Conservation (phyloP, 192 early-diverging fungal genomes). For the Coemansia asiatica region DNA sequence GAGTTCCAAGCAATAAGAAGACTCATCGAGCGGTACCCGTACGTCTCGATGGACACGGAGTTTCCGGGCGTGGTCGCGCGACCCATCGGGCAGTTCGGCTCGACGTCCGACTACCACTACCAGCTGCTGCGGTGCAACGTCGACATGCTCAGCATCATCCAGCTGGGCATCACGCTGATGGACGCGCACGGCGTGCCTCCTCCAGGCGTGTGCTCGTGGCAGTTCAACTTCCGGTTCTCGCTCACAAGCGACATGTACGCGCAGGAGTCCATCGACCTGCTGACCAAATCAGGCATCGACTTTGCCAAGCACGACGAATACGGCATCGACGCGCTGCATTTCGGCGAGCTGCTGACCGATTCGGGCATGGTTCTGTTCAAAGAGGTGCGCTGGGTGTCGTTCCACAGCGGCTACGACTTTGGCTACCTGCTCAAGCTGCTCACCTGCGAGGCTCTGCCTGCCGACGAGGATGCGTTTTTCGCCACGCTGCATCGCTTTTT, state of each 20-base stretch:
- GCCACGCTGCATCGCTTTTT: constrained; percentile 88
- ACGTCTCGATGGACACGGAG: constrained; percentile 98
- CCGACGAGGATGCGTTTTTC: constrained; percentile 95
- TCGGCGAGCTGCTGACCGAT: constrained; percentile 95
- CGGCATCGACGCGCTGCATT: constrained; percentile 93
- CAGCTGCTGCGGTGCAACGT: constrained; percentile 98
- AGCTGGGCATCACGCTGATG: constrained; percentile 93
- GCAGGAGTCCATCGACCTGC: constrained; percentile 95
- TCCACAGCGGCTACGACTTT: constrained; percentile 99
- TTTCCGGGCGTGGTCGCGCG: constrained; percentile 98
- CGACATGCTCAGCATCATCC: constrained; percentile 96
- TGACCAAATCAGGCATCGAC: constrained; percentile 97
- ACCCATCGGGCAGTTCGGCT: constrained; percentile 95
- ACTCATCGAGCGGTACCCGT: constrained; percentile 88
- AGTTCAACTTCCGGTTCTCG: constrained; percentile 99
- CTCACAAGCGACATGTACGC: constrained; percentile 98
- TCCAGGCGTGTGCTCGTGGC: constrained; percentile 83
- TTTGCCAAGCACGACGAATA: constrained; percentile 95
- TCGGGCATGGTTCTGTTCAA: constrained; percentile 94
- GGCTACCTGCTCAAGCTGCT: constrained; percentile 96
- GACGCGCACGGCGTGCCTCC: constrained; percentile 84
- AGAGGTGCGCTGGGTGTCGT: constrained; percentile 97
- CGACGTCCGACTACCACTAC: constrained; percentile 97
- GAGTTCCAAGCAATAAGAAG: constrained; percentile 87
- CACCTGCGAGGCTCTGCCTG: constrained; percentile 85